Base-by-base conservation (phyloP, 2,329 filamentous ascomycete species). In the Aspergillus clavatus region DNA sequence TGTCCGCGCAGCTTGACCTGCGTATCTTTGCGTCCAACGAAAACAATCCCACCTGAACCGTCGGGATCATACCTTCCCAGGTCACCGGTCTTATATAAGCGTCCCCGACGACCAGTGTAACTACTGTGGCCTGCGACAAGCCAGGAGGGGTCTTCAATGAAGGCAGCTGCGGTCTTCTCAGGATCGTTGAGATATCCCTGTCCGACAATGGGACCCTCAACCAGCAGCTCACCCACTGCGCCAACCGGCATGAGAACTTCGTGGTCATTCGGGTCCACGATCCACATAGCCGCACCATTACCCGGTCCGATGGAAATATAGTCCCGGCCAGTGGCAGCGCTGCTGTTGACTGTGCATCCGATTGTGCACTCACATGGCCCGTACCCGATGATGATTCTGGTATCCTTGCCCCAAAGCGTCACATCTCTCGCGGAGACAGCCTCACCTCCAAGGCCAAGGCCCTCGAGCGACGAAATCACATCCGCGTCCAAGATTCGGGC, bases 201-300 rank as follows among this genome's bases (percentile, higher is more conserved):
- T 3, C 67, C 72, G 2, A 77, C 65, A 29, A 72, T 69, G 0
- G 73, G 72, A 0, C 74, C 74, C 52, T 73, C 72, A 10, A 75
- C 59, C 6, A 74, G 59, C 36, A 76, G 44, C 54, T 77, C 75
- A 2, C 75, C 75, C 1, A 72, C 65, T 5, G 64, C 66, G 7
- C 75, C 74, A 3, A 76, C 59, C 0, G 73, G 67, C 26, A 67
- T 56, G 7, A 71, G 57, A 3, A 45, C 38, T 7, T 68, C 56
- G 43, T 68, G 63, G 40, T 70, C 62, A 22, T 62, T 59, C 0
- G 67, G 64, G 41, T 72, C 59, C 1, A 69, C 66, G 41, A 73
- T 62, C 70, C 70, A 72, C 28, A 65, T 65, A 0, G 52, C 54
- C 1, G 61, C 62, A 12, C 66, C 65, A 42, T 66, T 63, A 5